Evolutionary conservation across 2,329 filamentous ascomycete species (phyloP), one percentile per base, ranked within the genome.

Genomic region (Trichoderma brevicompactum): DNA sequence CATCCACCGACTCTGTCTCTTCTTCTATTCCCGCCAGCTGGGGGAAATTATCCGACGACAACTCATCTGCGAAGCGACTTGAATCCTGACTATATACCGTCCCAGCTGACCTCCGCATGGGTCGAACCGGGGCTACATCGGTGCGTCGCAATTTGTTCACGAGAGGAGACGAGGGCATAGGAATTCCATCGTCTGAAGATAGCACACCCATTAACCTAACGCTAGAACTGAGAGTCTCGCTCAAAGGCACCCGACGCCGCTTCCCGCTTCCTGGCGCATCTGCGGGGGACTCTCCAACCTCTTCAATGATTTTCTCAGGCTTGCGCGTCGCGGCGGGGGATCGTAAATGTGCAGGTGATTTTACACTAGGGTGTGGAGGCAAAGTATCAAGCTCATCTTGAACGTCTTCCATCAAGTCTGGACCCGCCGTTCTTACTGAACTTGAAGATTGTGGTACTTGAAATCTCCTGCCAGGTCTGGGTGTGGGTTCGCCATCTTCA

Each of bases 221-320:
- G 23, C 79, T 81, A 3, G 79, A 81, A 1, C 75, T 77, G 7
- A 79, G 66, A 1, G 75, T 75, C 0, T 74, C 76, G 40, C 73
- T 75, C 7, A 75, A 70, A 13, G 72, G 74, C 13, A 83, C 71
- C 3, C 72, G 77, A 32, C 80, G 79, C 55, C 84, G 76, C 8
- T 79, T 80, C 1, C 85, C 85, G 68, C 84, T 87, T 2, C 85
- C 85, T 1, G 85, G 85, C 13, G 84, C 84, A 68, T 83, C 73
- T 8, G 70, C 75, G 0, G 86, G 85, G 64, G 84, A 87, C 70
- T 88, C 74, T 36, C 68, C 70, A 2, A 74, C 69, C 56, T 74
- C 70, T 28, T 72, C 73, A 5, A 71, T 52, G 0, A 70, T 65
- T 2, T 50, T 59, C 1, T 59, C 55, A 5, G 71, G 67, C 5